A percentile compares a stretch with the other conserved stretches of the same genome.
Evolutionary conservation across 306 rosid species (phyloP).

Genomic region (Hippophae gyantsensis): DNA sequence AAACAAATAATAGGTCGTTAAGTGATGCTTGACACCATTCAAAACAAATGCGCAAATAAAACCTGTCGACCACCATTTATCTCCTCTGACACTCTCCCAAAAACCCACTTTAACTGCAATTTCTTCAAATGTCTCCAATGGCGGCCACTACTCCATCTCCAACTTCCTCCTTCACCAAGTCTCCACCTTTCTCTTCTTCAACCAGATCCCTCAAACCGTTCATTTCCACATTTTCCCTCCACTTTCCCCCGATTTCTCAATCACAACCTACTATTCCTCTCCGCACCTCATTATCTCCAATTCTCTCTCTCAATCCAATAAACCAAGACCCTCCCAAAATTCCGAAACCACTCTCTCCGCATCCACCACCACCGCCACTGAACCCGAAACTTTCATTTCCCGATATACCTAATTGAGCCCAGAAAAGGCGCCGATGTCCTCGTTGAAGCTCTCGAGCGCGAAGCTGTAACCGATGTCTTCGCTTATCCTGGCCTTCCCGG

Average conservation of each 20-base stretch:
- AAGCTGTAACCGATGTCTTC: constrained; percentile 64
- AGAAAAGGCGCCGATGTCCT: constrained; percentile 84
- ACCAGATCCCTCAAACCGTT: constrained; percentile 6
- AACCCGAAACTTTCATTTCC: constrained; percentile 16
- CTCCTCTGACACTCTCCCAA: too few relatives aligned
- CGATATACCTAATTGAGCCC: constrained; percentile 48
- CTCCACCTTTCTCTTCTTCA: constrained; percentile 11
- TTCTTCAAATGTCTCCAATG: constrained; percentile 5
- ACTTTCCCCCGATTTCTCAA: constrained; percentile 18
- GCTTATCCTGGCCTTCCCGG: constrained; percentile 88
- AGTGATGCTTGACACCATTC: too few relatives aligned
- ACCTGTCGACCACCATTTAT: too few relatives aligned
- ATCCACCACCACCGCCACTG: constrained; percentile 1
- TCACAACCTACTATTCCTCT: not conserved
- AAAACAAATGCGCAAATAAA: too few relatives aligned
- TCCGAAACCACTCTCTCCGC: not conserved
- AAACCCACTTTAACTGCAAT: constrained; percentile 6
- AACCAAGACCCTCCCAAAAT: constrained; percentile 19
- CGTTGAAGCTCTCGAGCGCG: constrained; percentile 77
- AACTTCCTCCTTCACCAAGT: constrained; percentile 22
- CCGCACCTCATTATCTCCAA: constrained; percentile 20
- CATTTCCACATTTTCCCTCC: constrained; percentile 17
- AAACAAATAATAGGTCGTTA: too few relatives aligned
- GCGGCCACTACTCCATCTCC: constrained; percentile 13
- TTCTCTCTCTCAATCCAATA: constrained; percentile 15